Evolutionary conservation across 768 basidiomycete species (phyloP), one percentile per base, ranked within the genome.

Genomic region (Termitomyces sp.): DNA sequence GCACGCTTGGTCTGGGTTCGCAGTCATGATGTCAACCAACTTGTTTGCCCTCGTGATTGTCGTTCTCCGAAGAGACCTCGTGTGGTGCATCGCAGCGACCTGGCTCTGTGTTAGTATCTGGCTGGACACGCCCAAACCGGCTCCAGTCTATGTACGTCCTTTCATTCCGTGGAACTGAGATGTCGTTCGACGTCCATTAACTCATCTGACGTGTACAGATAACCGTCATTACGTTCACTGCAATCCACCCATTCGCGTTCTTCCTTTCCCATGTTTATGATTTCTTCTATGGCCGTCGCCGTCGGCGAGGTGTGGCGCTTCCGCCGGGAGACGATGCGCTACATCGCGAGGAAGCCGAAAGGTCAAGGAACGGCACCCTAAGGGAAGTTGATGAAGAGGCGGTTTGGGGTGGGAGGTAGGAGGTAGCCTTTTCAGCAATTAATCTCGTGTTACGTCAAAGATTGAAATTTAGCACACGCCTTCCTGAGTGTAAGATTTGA

Each of bases 31-130:
- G 9, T 76, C 76, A 7, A 82, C 85, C 3, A 92, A 95, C 64
- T 35, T 82, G 40, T 53, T 82, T 56, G 81, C 81, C 3, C 61
- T 89, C 0, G 32, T 84, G 33, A 77, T 88, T 29, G 67, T 90
- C 35, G 61, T 78, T 3, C n/a, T 80, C 1, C 73, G 84, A 1
- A 72, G 79, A 3, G 91, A 92, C 61, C 69, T 91, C 46, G 85
- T 91, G 0, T 91, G 88, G 87, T 83, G 84, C 33, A 74, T 85
- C 13, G 86, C 86, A 0, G 84, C 88, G 0, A 84, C 82, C 0
- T 92, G 89, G 89, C 77, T 88, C 20, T 83, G 83, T 56, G 73
- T 85, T 20, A 82, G 83, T 59, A 71, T 91, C 5, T 89, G 85
- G 84, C 67, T 70, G 22, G 70, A 74, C 3, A 64, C 73, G 25